Evolutionary conservation across 257 asterid species (phyloP), one percentile per base, ranked within the genome.

Genomic region (Rauvolfia tetraphylla): DNA sequence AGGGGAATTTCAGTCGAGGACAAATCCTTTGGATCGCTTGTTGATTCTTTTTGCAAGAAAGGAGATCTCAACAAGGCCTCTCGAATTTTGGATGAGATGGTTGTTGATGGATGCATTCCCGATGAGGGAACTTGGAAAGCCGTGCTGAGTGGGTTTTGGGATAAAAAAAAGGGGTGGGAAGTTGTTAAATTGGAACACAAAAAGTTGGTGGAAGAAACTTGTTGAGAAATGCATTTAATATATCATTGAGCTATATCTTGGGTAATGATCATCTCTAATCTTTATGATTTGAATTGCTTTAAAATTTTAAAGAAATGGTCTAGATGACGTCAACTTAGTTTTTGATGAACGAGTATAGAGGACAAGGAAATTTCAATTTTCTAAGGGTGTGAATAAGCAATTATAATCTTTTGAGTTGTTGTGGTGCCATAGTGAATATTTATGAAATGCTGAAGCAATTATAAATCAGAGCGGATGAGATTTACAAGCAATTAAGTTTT

Each of bases 1-100:
- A 87, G 97, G 79, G 97, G 93, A 80, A 85, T 95, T 80, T 88
- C 96, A 41, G 91, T 95, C 65, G 97, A 91, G 82, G 78, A 76
- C 14, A 78, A 79, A 76, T 86, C 96, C 31, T 93, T 85, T 80
- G 93, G 72, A 77, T 78, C 80, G 68, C 93, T 93, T 71, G 79
- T 93, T 68, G 71, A 68, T 27, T 86, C 81, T 75, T 81, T 82
- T 71, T 88, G 93, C 83, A 84, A 81, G 84, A 91, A 72, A 78
- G 90, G 91, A 56, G 97, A 91, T 71, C 41, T 87, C 57, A 88
- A 88, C 80, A 92, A 90, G 85, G 93, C 89, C 79, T 83, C 85
- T 75, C 89, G 87, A 72, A 80, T 93, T 82, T 56, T 90, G 49
- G 92, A 90, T 20, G 98, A 93, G 85, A 95, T 95, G 97, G 88